phyloP scores from a whole-genome alignment of 1,139 yeast genomes.

The Blastobotrys apis region DNA sequence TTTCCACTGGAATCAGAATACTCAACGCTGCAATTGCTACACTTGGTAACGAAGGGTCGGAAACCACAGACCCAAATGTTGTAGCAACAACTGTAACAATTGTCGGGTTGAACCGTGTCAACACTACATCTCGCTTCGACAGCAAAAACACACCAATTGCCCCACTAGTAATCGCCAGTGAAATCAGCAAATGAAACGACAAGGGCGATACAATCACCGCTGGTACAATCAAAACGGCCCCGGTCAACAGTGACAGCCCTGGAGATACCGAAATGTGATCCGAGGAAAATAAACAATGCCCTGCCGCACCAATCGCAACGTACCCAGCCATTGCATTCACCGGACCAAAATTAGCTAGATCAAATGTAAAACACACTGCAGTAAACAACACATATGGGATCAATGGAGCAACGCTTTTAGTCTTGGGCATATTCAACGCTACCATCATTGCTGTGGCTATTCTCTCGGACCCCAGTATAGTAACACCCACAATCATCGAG shows the following conservation, averaged over 20 bases:
- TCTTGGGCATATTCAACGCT: conserved; percentile 23
- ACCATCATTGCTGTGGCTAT: conserved; percentile 25
- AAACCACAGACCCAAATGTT: conserved; percentile 22
- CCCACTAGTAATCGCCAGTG: conserved; percentile 32
- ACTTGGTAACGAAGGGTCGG: conserved; percentile 19
- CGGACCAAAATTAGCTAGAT: conserved; percentile 16
- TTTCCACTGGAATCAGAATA: conserved; percentile 20
- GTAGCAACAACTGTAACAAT: conserved; percentile 25
- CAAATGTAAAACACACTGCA: conserved; percentile 19
- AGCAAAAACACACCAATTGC: conserved; percentile 36
- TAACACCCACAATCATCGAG: conserved; percentile 23
- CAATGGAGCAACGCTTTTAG: conserved; percentile 6
- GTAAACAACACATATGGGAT: conserved; percentile 19
- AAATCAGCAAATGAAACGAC: conserved; percentile 20
- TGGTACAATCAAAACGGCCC: conserved; percentile 18
- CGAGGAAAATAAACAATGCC: conserved; percentile 18
- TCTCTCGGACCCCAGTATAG: conserved; percentile 25
- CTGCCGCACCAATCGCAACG: conserved; percentile 18
- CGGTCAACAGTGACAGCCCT: conserved; percentile 20
- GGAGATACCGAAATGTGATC: conserved; percentile 16
- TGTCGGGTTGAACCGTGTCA: conserved; percentile 32
- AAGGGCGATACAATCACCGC: conserved; percentile 14
- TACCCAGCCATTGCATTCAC: conserved; percentile 19
- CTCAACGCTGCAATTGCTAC: conserved; percentile 21
- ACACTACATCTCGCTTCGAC: conserved; percentile 32